Conservation (phyloP, 805 yeast genomes). For the Blastobotrys attinorum region DNA sequence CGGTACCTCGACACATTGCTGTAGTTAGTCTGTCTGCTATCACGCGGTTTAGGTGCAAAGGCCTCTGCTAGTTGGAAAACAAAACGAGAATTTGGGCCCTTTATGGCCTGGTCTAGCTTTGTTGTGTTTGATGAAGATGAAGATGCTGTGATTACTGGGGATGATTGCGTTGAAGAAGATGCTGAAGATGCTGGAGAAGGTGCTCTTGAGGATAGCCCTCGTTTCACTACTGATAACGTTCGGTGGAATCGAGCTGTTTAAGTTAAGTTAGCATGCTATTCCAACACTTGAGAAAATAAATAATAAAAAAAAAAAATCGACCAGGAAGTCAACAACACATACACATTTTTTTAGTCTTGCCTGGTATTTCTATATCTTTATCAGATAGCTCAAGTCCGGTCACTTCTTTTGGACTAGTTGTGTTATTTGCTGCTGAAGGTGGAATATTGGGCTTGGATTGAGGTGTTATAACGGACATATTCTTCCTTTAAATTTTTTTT, state of each 20-base stretch:
- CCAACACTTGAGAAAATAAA: no score
- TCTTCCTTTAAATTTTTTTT: no score
- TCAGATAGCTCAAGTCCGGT: neutral
- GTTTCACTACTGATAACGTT: neutral
- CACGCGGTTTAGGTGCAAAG: constrained; percentile 9
- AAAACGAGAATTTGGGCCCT: constrained; percentile 5
- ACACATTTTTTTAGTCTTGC: neutral
- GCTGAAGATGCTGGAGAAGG: neutral
- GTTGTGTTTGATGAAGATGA: no score
- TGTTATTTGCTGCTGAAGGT: no score
- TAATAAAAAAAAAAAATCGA: no score
- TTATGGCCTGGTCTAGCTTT: neutral
- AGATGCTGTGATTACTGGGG: no score
- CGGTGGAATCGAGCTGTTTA: neutral
- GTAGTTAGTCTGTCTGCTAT: neutral
- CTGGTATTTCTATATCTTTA: neutral
- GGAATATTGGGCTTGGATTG: no score
- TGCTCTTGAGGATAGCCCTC: constrained; percentile 1
- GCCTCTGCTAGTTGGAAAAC: constrained; percentile 12
- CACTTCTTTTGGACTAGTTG: no score
- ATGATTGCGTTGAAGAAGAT: neutral
- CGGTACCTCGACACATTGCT: neutral
- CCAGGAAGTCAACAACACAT: no score
- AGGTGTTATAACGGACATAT: no score
- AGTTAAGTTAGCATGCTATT: no score